Evolutionary conservation across 305 asterid species (phyloP).

Genomic region (Solanum hybrid): DNA sequence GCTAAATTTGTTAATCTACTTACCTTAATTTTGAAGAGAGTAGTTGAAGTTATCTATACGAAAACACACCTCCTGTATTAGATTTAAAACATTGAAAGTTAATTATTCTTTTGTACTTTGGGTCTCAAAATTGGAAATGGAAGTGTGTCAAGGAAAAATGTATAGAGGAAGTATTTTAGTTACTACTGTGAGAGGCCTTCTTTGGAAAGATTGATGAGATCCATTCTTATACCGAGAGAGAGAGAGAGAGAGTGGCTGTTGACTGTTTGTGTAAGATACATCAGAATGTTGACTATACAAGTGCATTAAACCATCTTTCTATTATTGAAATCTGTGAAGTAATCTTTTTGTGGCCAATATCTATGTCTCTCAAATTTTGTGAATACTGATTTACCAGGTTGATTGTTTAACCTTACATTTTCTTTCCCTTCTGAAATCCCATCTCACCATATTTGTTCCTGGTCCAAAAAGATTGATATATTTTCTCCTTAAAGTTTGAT

Average conservation of each 20-base stretch:
- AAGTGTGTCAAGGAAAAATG: background rate
- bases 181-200: background rate
- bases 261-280: background rate
- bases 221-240: background rate
- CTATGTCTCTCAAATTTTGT: background rate
- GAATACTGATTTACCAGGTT: background rate
- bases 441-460: background rate
- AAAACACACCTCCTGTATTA: background rate
- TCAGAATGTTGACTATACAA: background rate
- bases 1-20: background rate
- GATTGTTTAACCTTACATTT: background rate
- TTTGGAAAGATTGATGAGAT: background rate
- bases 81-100: background rate
- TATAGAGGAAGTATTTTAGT: background rate
- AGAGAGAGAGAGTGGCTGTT: background rate
- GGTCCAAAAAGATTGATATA: background rate
- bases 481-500: constrained; percentile 4
- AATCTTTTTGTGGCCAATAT: background rate
- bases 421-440: background rate
- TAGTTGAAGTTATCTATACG: background rate
- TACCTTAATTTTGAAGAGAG: background rate
- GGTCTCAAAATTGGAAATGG: background rate
- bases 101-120: background rate
- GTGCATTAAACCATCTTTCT: background rate
- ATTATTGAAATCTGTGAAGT: background rate